Evolutionary conservation across 2,329 filamentous ascomycete species (phyloP).

Genomic region (Colletotrichum higginsianum): DNA sequence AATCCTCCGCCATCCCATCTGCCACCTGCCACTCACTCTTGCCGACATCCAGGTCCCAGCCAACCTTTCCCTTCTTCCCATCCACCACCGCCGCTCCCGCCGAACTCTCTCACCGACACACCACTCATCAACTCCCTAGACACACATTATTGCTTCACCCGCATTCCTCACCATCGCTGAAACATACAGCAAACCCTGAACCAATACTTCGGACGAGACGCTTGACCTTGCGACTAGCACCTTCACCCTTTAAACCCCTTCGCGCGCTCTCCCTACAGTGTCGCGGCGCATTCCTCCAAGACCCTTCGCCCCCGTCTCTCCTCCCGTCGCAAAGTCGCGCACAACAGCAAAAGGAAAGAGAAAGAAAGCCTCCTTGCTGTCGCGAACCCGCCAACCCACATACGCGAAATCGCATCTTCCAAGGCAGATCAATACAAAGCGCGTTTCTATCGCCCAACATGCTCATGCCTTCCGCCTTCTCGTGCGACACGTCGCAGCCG

Average conservation of each 20-base stretch:
- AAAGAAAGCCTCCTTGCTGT: slow-evolving; percentile 4
- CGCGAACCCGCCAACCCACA: slow-evolving; percentile 29
- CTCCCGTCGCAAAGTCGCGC: slow-evolving; percentile 39
- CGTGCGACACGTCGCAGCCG: slow-evolving; percentile 69
- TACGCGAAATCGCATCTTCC: neutral
- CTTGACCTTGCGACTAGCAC: slow-evolving; percentile 5
- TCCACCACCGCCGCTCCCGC: slow-evolving; percentile 24
- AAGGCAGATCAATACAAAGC: slow-evolving; percentile 6
- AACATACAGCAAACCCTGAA: slow-evolving; percentile 19
- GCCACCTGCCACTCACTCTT: slow-evolving; percentile 41
- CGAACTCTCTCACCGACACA: slow-evolving; percentile 37
- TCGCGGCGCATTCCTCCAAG: slow-evolving; percentile 34
- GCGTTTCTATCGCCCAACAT: slow-evolving; percentile 54
- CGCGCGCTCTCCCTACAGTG: slow-evolving; percentile 15
- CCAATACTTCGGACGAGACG: neutral
- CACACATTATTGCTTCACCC: slow-evolving; percentile 18
- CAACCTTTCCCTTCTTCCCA: slow-evolving; percentile 41
- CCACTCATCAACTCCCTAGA: slow-evolving; percentile 1
- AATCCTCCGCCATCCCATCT: slow-evolving; percentile 35
- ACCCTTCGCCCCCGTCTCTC: slow-evolving; percentile 10
- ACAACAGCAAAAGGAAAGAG: slow-evolving; percentile 9
- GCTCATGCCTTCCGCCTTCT: slow-evolving; percentile 72
- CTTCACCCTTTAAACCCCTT: slow-evolving; percentile 33
- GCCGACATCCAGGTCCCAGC: slow-evolving; percentile 40
- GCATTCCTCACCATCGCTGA: slow-evolving; percentile 30